phyloP scores from a whole-genome alignment of 176 grass and related monocot species.

The Lolium multiflorum region DNA sequence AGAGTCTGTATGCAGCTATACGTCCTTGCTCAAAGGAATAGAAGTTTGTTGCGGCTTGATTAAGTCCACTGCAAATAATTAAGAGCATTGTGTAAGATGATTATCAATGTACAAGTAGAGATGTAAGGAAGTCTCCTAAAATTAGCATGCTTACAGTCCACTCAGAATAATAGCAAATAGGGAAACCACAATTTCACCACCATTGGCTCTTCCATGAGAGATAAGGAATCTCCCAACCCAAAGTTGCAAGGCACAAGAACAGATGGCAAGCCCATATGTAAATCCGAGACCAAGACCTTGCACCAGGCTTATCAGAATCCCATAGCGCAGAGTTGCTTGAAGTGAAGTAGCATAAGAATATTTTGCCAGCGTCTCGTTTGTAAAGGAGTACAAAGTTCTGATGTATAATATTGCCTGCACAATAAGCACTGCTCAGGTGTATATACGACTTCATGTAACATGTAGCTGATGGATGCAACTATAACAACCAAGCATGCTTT shows the following conservation, averaged over 20 bases:
- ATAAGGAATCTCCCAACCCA: constrained; percentile 92
- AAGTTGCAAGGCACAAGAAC: constrained; percentile 98
- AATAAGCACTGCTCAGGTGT: neutral
- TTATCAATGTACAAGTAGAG: constrained; percentile 31
- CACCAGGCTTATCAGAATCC: constrained; percentile 94
- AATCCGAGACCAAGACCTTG: constrained; percentile 99
- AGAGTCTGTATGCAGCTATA: constrained; percentile 96
- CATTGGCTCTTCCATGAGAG: constrained; percentile 82
- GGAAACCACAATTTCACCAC: constrained; percentile 87
- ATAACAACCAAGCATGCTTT: neutral
- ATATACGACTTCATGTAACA: neutral
- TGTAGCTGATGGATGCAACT: constrained; percentile 10
- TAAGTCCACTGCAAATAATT: constrained; percentile 76
- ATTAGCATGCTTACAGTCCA: constrained; percentile 79
- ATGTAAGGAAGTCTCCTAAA: constrained; percentile 22
- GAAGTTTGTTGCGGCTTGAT: constrained; percentile 99
- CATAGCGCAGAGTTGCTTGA: constrained; percentile 95
- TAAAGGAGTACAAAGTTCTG: constrained; percentile 91
- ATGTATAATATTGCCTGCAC: constrained; percentile 92
- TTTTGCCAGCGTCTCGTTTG: constrained; percentile 96
- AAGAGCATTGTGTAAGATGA: constrained; percentile 34
- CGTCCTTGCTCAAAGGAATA: constrained; percentile 99
- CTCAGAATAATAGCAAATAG: constrained; percentile 91
- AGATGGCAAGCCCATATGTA: constrained; percentile 99
- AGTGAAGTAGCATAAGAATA: constrained; percentile 99